These are phyloP conservation scores for Yamadazyma siamensis DNA, from an alignment of 1,139 yeast species.

Conservation along the genomic window DNA sequence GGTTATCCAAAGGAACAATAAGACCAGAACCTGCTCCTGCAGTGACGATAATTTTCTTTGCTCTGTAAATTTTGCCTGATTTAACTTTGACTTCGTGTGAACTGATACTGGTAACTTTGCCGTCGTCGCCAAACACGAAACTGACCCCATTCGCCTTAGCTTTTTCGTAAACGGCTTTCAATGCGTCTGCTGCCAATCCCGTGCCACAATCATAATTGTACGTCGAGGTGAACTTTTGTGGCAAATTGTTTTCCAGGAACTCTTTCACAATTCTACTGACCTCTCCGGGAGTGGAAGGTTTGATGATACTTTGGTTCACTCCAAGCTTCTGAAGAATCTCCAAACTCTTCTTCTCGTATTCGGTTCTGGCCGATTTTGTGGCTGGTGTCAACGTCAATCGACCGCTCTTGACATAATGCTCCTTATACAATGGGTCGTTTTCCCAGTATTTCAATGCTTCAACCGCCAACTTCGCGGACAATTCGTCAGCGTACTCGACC, in stretches of 20 bases:
- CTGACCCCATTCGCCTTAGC: constrained; percentile 22
- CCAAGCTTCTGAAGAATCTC: constrained; percentile 11
- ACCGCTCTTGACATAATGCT: constrained; percentile 33
- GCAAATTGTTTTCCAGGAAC: constrained; percentile 12
- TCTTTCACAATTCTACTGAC: constrained; percentile 7
- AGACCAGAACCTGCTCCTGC: constrained; percentile 33
- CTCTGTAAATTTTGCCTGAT: constrained; percentile 19
- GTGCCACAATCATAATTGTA: constrained; percentile 26
- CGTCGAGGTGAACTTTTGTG: constrained; percentile 9
- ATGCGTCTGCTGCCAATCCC: constrained; percentile 27
- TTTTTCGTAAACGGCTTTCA: constrained; percentile 19
- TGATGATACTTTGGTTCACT: constrained; percentile 8
- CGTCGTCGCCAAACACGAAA: constrained; percentile 24
- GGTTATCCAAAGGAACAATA: constrained; percentile 26
- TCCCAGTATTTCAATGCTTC: constrained; percentile 42
- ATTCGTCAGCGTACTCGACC: constrained; percentile 35
- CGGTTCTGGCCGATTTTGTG: constrained; percentile 11
- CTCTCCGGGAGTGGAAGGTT: constrained; percentile 8
- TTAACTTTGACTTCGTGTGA: constrained; percentile 15
- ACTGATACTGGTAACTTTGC: constrained; percentile 10
- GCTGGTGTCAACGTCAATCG: constrained; percentile 18
- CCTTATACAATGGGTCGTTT: constrained; percentile 25
- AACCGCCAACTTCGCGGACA: constrained; percentile 34
- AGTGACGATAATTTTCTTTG: constrained; percentile 24
- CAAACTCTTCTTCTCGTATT: constrained; percentile 13